Conservation (phyloP, 306 rosid genomes). For the Acacia melanoxylon region DNA sequence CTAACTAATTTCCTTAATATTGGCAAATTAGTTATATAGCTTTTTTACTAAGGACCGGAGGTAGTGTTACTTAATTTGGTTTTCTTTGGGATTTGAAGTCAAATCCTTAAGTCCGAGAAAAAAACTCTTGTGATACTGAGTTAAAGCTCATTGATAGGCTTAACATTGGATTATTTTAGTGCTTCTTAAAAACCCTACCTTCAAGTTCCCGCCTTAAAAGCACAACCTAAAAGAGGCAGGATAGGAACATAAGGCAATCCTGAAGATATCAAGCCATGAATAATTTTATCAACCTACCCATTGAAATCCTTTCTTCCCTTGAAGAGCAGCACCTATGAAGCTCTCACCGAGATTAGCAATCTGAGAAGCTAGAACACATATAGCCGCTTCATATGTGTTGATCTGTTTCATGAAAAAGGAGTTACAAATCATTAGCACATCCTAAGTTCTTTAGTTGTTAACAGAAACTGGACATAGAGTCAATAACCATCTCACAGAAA, state of each 20-base stretch:
- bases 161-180: neutral
- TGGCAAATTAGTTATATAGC: too few relatives aligned
- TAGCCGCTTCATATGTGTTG: slow-evolving; percentile 55
- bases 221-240: neutral
- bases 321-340: slow-evolving; percentile 87
- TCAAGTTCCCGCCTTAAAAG: neutral
- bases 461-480: slow-evolving; percentile 4
- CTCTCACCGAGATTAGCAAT: slow-evolving; percentile 96
- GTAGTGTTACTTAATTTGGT: neutral
- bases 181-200: neutral
- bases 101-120: neutral
- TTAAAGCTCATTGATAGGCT: neutral
- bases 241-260: neutral
- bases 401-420: slow-evolving; percentile 50
- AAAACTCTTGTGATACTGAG: neutral
- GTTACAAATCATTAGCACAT: neutral
- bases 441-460: neutral
- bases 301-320: slow-evolving; percentile 89
- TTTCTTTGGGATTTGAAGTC: neutral
- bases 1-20: too few relatives aligned
- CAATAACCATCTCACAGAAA: neutral
- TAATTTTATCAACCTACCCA: slow-evolving; percentile 63
- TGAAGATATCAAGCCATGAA: neutral
- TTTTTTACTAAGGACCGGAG: too few relatives aligned
- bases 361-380: slow-evolving; percentile 89